These are phyloP conservation scores for Quercus ilex DNA, from an alignment of 306 rosid genomes.

Conservation along the genomic window DNA sequence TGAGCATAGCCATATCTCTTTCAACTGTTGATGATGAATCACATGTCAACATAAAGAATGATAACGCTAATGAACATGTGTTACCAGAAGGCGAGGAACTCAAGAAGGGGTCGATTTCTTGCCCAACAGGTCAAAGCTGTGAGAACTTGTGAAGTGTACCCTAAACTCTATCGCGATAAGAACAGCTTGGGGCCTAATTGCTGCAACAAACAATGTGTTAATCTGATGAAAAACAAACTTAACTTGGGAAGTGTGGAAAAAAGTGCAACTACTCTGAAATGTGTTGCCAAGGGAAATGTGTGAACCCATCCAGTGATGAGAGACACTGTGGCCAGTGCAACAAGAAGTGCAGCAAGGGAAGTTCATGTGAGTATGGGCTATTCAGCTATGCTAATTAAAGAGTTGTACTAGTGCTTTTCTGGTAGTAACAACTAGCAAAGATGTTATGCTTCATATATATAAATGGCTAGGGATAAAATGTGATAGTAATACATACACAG, in stretches of 20 bases:
- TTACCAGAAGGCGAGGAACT: background rate
- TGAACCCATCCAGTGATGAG: constrained; percentile 29
- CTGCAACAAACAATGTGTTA: constrained; percentile 53
- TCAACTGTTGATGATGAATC: background rate
- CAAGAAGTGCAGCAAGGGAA: constrained; percentile 34
- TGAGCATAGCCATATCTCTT: constrained; percentile 37
- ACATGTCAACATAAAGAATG: background rate
- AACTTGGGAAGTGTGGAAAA: constrained; percentile 66
- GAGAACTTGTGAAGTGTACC: constrained; percentile 40
- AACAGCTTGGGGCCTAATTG: constrained; percentile 46
- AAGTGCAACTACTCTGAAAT: constrained; percentile 45
- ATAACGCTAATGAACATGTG: no score
- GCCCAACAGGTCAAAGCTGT: background rate
- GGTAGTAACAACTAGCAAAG: background rate
- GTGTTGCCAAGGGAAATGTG: constrained; percentile 58
- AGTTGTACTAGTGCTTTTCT: background rate
- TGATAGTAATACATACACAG: no score
- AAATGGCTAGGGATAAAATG: no score
- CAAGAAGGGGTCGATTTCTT: constrained; percentile 34
- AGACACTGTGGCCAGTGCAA: constrained; percentile 10
- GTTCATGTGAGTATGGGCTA: constrained; percentile 48
- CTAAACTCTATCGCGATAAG: constrained; percentile 29
- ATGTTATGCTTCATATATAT: no score
- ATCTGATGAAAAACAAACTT: constrained; percentile 23
- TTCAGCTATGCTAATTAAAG: constrained; percentile 52